These are phyloP conservation scores for Albizia julibrissin DNA, from an alignment of 306 rosid genomes.

Conservation along the genomic window DNA sequence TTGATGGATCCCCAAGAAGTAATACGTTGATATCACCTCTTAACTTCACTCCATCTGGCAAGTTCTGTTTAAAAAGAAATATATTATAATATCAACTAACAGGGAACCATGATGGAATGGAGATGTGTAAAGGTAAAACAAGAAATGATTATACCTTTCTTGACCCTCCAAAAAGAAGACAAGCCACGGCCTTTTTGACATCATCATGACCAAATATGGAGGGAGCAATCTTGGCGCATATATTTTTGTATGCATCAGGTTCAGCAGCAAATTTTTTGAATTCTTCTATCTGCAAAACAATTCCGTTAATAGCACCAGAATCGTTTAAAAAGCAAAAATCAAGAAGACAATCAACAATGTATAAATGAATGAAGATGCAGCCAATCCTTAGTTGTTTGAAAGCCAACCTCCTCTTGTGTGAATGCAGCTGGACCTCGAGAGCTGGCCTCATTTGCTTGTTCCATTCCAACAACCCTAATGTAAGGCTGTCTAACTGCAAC, in stretches of 20 bases:
- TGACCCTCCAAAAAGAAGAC: constrained; percentile 96
- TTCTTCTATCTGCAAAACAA: constrained; percentile 77
- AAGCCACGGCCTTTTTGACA: constrained; percentile 89
- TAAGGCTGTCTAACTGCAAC: constrained; percentile 98
- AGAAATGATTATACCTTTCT: constrained; percentile 63
- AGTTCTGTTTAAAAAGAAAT: constrained; percentile 54
- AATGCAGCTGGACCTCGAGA: constrained; percentile 72
- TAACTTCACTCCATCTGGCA: constrained; percentile 97
- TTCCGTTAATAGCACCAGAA: constrained; percentile 9
- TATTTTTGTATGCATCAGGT: constrained; percentile 72
- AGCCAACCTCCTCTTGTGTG: constrained; percentile 73
- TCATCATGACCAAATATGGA: constrained; percentile 97
- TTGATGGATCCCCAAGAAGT: constrained; percentile 98
- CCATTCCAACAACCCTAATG: constrained; percentile 93
- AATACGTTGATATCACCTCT: constrained; percentile 97
- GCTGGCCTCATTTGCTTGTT: constrained; percentile 73
- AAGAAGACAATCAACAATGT: constrained; percentile 19
- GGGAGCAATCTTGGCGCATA: constrained; percentile 94
- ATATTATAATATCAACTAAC: constrained; percentile 25
- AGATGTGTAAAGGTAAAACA: not conserved
- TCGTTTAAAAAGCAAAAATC: constrained; percentile 6
- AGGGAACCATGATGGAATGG: not conserved
- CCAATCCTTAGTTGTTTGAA: constrained; percentile 22
- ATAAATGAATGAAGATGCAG: constrained; percentile 22
- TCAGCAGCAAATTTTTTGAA: constrained; percentile 89